Evolutionary conservation across 2,329 filamentous ascomycete genomes (phyloP).

Genomic region (Fusarium tuaranense): DNA sequence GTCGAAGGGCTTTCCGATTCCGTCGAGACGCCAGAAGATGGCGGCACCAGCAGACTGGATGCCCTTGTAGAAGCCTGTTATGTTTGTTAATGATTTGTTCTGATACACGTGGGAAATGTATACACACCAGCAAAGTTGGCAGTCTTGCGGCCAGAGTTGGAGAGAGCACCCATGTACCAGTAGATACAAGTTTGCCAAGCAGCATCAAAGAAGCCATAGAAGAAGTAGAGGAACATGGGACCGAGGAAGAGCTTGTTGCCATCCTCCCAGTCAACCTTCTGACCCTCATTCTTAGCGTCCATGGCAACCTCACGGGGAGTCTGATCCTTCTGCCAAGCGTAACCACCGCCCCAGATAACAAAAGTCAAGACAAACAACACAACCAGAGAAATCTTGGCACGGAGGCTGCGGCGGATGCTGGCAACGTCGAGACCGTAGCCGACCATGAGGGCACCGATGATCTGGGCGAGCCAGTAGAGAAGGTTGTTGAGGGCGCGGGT

Average conservation of each 20-base stretch:
- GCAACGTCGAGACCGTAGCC: slow-evolving; percentile 59
- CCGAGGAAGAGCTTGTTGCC: slow-evolving; percentile 64
- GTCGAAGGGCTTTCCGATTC: slow-evolving; percentile 65
- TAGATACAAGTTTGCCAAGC: slow-evolving; percentile 66
- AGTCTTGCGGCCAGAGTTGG: slow-evolving; percentile 89
- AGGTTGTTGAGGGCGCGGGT: slow-evolving; percentile 66
- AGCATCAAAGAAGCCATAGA: slow-evolving; percentile 77
- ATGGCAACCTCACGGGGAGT: slow-evolving; percentile 54
- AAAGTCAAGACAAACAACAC: slow-evolving; percentile 62
- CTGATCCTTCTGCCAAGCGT: slow-evolving; percentile 72
- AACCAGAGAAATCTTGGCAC: slow-evolving; percentile 60
- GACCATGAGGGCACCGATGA: slow-evolving; percentile 63
- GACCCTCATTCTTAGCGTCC: slow-evolving; percentile 49
- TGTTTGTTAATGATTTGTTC: not conserved
- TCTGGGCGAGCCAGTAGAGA: slow-evolving; percentile 68
- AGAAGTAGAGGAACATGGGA: slow-evolving; percentile 77
- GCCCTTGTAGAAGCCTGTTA: slow-evolving; percentile 79
- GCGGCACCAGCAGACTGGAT: slow-evolving; percentile 45
- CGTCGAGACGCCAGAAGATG: slow-evolving; percentile 46
- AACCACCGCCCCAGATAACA: slow-evolving; percentile 71
- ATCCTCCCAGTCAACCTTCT: slow-evolving; percentile 57
- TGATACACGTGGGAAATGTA: not conserved
- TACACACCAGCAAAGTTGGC: slow-evolving; percentile 76
- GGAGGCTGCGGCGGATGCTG: slow-evolving; percentile 55
- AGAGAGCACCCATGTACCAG: slow-evolving; percentile 85